Evolutionary conservation across 768 basidiomycete genomes (phyloP).

Genomic region (Kwoniella mangroviensis): DNA sequence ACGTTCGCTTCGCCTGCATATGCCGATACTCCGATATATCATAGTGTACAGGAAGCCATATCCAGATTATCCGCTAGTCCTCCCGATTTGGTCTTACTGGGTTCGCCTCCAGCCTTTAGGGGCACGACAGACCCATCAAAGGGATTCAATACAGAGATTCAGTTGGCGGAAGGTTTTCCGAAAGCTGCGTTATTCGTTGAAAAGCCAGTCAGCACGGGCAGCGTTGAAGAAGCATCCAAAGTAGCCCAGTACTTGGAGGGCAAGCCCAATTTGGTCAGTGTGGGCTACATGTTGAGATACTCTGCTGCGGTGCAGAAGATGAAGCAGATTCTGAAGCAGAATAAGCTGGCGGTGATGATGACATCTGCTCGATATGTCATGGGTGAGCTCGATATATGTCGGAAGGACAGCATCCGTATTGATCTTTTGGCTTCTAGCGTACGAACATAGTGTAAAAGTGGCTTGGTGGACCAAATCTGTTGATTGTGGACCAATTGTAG

Average conservation of each 20-base stretch:
- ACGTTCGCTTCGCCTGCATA: slow-evolving; percentile 89
- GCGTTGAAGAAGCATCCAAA: slow-evolving; percentile 65
- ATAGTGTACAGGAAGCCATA: slow-evolving; percentile 15
- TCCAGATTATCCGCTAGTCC: not conserved
- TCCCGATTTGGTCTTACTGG: slow-evolving; percentile 53
- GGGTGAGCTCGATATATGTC: slow-evolving; percentile 14
- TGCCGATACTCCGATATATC: slow-evolving; percentile 64
- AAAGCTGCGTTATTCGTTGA: slow-evolving; percentile 84
- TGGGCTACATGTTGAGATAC: slow-evolving; percentile 78
- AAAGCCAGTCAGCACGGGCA: slow-evolving; percentile 85
- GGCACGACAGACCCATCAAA: slow-evolving; percentile 65
- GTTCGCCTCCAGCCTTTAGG: slow-evolving; percentile 85
- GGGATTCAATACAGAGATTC: slow-evolving; percentile 79
- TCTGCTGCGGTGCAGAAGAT: slow-evolving; percentile 89
- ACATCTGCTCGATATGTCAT: slow-evolving; percentile 67
- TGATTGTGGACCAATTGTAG: slow-evolving; percentile 46
- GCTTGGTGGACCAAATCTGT: slow-evolving; percentile 48
- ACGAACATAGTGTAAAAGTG: slow-evolving; percentile 19
- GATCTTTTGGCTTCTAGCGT: slow-evolving; percentile 1
- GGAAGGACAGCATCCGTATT: not conserved
- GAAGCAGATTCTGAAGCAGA: slow-evolving; percentile 89
- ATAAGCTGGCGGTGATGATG: slow-evolving; percentile 87
- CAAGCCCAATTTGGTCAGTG: slow-evolving; percentile 59
- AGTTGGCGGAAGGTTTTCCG: slow-evolving; percentile 81
- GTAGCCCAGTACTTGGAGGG: slow-evolving; percentile 73